Conservation (phyloP, 306 rosid species). For the Vicia villosa region DNA sequence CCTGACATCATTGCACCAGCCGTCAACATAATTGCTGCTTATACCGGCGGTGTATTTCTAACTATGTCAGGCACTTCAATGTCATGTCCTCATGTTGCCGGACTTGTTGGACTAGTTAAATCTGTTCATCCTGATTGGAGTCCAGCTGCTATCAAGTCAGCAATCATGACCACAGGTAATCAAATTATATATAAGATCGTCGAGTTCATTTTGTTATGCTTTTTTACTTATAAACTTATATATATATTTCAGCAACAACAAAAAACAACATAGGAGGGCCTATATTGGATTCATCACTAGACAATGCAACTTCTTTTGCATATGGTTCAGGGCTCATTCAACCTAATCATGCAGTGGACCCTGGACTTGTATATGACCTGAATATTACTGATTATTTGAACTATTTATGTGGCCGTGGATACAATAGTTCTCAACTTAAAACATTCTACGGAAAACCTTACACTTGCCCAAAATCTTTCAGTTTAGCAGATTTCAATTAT, state of each 20-base stretch:
- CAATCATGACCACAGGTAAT: conserved; percentile 70
- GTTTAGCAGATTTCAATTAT: conserved; percentile 55
- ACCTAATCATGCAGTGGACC: conserved; percentile 57
- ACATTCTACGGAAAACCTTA: conserved; percentile 26
- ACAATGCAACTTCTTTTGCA: conserved; percentile 50
- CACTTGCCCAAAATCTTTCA: conserved; percentile 45
- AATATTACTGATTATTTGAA: conserved; percentile 51
- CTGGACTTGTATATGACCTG: conserved; percentile 66
- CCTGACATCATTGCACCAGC: conserved; percentile 64
- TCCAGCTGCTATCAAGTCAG: conserved; percentile 66
- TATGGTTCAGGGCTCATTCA: conserved; percentile 62
- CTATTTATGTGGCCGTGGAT: conserved; percentile 63
- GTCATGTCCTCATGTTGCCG: conserved; percentile 72
- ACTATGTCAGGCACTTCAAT: conserved; percentile 42
- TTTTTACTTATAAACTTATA: background rate
- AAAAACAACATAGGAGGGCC: conserved; percentile 29
- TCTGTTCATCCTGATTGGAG: conserved; percentile 62
- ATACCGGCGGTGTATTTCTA: conserved; percentile 17
- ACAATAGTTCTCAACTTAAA: conserved; percentile 26
- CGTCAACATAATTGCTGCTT: conserved; percentile 49
- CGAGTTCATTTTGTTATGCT: background rate
- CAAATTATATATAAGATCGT: background rate
- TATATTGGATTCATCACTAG: conserved; percentile 10
- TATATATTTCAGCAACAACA: conserved; percentile 38
- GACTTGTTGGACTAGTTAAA: conserved; percentile 57